Evolutionary conservation across 805 yeast species (phyloP).

Genomic region (Lachancea dasiensis): DNA sequence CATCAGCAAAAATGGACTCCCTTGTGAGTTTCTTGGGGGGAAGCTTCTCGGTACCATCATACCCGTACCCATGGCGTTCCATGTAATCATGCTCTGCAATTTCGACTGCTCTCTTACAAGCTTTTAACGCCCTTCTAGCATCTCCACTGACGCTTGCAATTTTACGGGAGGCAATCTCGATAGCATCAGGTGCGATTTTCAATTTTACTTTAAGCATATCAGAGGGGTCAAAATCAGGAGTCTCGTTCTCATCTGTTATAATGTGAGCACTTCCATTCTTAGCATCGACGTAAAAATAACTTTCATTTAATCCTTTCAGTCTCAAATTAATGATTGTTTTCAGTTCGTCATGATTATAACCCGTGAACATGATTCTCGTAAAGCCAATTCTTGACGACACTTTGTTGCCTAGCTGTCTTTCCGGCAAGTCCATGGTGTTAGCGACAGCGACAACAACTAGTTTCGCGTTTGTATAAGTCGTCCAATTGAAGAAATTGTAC

Average conservation of each 20-base stretch:
- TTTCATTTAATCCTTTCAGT: conserved; percentile 44
- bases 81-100: conserved; percentile 65
- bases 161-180: conserved; percentile 86
- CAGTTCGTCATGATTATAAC: conserved; percentile 77
- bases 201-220: conserved; percentile 28
- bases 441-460: conserved; percentile 90
- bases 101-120: conserved; percentile 85
- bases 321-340: conserved; percentile 68
- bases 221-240: conserved; percentile 4
- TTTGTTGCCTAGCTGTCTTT: conserved; percentile 77
- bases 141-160: conserved; percentile 97
- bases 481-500: conserved; percentile 98
- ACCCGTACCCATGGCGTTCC: conserved; percentile 31
- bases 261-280: conserved; percentile 36
- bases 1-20: conserved; percentile 19
- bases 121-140: conserved; percentile 85
- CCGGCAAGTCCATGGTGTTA: conserved; percentile 96
- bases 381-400: conserved; percentile 88
- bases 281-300: conserved; percentile 30
- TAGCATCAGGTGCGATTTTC: conserved; percentile 58
- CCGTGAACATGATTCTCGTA: conserved; percentile 79
- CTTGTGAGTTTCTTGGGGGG: conserved; percentile 8
- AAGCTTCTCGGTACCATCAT: conserved; percentile 23
- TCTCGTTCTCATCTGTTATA: conserved; percentile 17
- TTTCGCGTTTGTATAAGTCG: conserved; percentile 71